These are phyloP conservation scores for Ceriops zippeliana DNA, from an alignment of 345 rosid species.

Conservation along the genomic window DNA sequence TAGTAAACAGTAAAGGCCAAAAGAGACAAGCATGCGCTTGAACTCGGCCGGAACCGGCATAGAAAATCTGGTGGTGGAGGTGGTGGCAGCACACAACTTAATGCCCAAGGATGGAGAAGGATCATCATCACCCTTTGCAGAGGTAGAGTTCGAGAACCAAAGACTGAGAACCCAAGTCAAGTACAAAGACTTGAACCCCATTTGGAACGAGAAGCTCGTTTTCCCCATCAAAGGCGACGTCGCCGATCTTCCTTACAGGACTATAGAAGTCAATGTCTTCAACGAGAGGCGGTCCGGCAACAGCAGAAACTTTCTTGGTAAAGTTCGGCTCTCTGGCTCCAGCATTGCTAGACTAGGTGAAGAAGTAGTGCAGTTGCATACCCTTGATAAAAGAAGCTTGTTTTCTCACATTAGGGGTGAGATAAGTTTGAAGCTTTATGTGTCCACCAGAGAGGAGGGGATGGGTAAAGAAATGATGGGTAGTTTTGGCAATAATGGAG, in stretches of 20 bases:
- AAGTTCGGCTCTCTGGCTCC: constrained; percentile 51
- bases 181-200: constrained; percentile 61
- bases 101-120: constrained; percentile 86
- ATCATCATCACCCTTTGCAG: constrained; percentile 66
- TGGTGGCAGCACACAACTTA: constrained; percentile 63
- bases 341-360: constrained; percentile 45
- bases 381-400: constrained; percentile 63
- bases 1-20: too few species aligned
- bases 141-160: constrained; percentile 64
- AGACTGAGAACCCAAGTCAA: constrained; percentile 52
- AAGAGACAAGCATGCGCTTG: constrained; percentile 15
- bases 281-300: constrained; percentile 56
- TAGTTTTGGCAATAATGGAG: constrained; percentile 20
- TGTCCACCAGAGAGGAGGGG: constrained; percentile 32
- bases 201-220: constrained; percentile 74
- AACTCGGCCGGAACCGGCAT: constrained; percentile 20
- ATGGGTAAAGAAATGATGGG: constrained; percentile 14
- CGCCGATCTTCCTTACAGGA: constrained; percentile 51
- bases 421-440: constrained; percentile 52
- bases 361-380: constrained; percentile 42
- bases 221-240: constrained; percentile 43
- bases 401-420: constrained; percentile 72
- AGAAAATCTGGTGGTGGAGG: constrained; percentile 67
- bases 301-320: constrained; percentile 61
- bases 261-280: constrained; percentile 51